Evolutionary conservation across 1,284 basidiomycete species (phyloP), one percentile per base, ranked within the genome.

Genomic region (Tilletiaria anomala): DNA sequence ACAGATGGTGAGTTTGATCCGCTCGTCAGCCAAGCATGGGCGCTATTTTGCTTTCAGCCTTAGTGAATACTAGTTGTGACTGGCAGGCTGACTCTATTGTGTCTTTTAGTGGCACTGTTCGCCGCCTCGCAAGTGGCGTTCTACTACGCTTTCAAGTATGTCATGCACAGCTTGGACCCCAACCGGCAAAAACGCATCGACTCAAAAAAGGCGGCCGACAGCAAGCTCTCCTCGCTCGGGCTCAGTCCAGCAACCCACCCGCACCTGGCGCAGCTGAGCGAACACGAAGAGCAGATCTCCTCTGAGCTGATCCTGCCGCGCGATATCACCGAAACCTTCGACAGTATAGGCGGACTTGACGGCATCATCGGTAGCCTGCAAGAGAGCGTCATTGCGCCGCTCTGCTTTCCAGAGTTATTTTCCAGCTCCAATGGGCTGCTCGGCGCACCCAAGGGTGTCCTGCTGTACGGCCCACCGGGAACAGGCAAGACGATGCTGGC

Each of bases 361-460:
- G 73, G 79, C 26, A 94, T 96, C 58, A 82, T 97, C 49, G 76
- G 79, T 17, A 85, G 82, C 23, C 75, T 99, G 41, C 79, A 86
- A 43, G 91, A 97, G 72, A 87, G 87, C 46, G 81, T 99, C 49
- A 96, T 97, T 61, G 93, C 87, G 63, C 93, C 91, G 2, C 76
- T 97, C 33, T 80, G 84, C 48, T 93, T 85, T 58, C 93, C 93
- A 2, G 75, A 83, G 49, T 75, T 97, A 43, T 94, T 96, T 72
- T 73, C 76, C 58, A 48, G 61, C 6, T 73, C 80, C 0, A 60
- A 51, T 31, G 58, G 77, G 73, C 56, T 77, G 6, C 69, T 76
- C 35, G 70, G 71, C 11, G 73, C 75, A 4, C 75, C 75, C 1
- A 75, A 75, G 48, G 75, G 75, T 17, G 70, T 71, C 3, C 48